Conservation (phyloP, 2,329 filamentous ascomycete genomes). For the Phialophora chinensis region DNA sequence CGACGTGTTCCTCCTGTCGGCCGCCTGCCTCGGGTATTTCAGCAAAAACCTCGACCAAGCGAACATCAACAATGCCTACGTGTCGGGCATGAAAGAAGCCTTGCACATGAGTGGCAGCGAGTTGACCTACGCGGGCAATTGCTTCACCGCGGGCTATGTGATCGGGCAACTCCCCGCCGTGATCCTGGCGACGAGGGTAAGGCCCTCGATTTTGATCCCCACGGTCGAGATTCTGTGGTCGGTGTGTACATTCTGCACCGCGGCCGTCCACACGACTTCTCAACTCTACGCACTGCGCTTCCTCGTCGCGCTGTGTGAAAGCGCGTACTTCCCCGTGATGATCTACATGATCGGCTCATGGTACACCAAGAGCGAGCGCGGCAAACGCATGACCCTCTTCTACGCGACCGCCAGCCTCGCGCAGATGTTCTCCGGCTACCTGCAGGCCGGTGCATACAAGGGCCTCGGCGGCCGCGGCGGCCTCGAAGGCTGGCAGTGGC, state of each 20-base stretch:
- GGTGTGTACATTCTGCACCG: slow-evolving; percentile 80
- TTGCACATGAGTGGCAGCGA: slow-evolving; percentile 57
- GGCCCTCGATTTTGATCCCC: slow-evolving; percentile 31
- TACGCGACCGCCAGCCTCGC: slow-evolving; percentile 55
- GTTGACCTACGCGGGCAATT: slow-evolving; percentile 48
- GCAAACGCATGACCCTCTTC: slow-evolving; percentile 60
- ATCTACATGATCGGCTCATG: slow-evolving; percentile 57
- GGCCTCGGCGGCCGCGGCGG: slow-evolving; percentile 56
- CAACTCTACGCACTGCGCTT: slow-evolving; percentile 47
- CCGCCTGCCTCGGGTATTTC: slow-evolving; percentile 43
- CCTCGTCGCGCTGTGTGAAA: slow-evolving; percentile 32
- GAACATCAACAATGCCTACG: slow-evolving; percentile 40
- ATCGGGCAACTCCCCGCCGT: slow-evolving; percentile 7
- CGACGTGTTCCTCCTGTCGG: slow-evolving; percentile 42
- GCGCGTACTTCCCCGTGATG: slow-evolving; percentile 45
- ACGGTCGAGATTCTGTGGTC: slow-evolving; percentile 43
- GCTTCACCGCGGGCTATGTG: slow-evolving; percentile 60
- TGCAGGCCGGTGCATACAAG: slow-evolving; percentile 60
- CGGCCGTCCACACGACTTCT: slow-evolving; percentile 89
- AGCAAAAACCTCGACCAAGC: slow-evolving; percentile 34
- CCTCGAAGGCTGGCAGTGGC: slow-evolving; percentile 51
- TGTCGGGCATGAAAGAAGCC: slow-evolving; percentile 53
- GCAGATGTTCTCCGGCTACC: slow-evolving; percentile 56
- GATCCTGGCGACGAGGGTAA: slow-evolving; percentile 9
- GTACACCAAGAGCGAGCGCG: slow-evolving; percentile 58